A percentile compares a stretch with the other conserved stretches of the same genome.
These are phyloP conservation scores for Desmodesmus armatus DNA, from an alignment of 139 green algal species.

Conservation along the genomic window DNA sequence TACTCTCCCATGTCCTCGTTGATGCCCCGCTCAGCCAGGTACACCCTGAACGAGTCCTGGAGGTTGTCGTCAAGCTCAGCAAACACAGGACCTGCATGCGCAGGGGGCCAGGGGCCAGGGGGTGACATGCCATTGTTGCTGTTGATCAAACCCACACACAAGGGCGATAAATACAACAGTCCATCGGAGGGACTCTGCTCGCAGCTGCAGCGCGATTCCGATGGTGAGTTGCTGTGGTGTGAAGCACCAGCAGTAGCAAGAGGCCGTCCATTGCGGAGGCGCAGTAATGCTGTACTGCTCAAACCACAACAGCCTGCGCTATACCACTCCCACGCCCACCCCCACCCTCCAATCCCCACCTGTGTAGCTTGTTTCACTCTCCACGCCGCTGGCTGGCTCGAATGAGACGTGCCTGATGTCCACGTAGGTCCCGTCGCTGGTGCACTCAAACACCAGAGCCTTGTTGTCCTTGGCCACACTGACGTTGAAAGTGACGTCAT, in stretches of 20 bases:
- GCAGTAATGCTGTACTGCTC: background rate
- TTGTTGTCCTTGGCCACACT: conserved; percentile 53
- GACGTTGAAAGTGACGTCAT: conserved; percentile 57
- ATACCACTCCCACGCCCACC: background rate
- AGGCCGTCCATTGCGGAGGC: background rate
- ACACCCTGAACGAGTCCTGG: conserved; percentile 51
- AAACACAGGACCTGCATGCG: conserved; percentile 63
- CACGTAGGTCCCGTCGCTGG: conserved; percentile 61
- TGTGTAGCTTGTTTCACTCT: conserved; percentile 46
- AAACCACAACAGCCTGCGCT: background rate
- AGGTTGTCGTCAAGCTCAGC: conserved; percentile 62
- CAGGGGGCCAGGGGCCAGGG: too few species aligned
- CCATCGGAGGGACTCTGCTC: too few species aligned
- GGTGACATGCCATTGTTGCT: too few species aligned
- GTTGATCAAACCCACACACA: too few species aligned
- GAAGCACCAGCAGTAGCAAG: background rate
- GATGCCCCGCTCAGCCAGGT: conserved; percentile 61
- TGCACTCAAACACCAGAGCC: conserved; percentile 65
- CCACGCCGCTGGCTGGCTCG: conserved; percentile 48
- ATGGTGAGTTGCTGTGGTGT: too few species aligned
- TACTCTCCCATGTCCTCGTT: conserved; percentile 58
- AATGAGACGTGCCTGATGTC: conserved; percentile 55
- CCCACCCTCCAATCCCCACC: too few species aligned
- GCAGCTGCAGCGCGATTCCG: too few species aligned
- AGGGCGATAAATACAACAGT: too few species aligned